These are phyloP conservation scores for Chaetomium fimeti DNA, from an alignment of 495 filamentous ascomycete genomes.

Conservation along the genomic window DNA sequence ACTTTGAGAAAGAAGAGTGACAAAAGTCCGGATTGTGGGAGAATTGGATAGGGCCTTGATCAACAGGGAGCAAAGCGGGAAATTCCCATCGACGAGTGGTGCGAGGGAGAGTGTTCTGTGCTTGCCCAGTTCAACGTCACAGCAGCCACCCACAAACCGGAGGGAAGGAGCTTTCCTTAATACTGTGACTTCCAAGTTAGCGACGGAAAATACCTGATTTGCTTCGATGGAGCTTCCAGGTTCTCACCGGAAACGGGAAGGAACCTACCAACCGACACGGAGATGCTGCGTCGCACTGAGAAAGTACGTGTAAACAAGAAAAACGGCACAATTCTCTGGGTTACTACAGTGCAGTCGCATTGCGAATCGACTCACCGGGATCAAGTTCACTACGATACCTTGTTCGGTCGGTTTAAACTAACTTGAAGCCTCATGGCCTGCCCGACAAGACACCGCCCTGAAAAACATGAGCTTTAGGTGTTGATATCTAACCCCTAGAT, in stretches of 20 bases:
- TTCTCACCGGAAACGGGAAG: background rate
- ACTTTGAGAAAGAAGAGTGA: background rate
- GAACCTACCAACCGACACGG: too few relatives aligned
- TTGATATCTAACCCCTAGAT: background rate
- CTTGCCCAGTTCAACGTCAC: background rate
- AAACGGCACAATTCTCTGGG: background rate
- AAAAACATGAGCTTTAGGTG: background rate
- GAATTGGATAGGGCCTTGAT: background rate
- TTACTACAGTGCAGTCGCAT: background rate
- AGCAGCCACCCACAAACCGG: background rate
- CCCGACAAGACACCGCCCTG: background rate
- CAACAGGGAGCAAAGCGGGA: background rate
- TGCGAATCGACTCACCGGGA: background rate
- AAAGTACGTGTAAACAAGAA: conserved; percentile 14
- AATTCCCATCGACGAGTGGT: background rate
- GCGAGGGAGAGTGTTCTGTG: background rate
- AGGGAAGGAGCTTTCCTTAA: conserved; percentile 12
- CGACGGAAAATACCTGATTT: background rate
- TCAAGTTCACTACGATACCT: background rate
- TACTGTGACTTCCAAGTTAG: background rate
- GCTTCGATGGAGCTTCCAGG: background rate
- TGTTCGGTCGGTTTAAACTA: background rate
- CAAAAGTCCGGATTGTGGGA: background rate
- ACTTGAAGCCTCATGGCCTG: background rate
- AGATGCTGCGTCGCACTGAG: background rate